Base-by-base conservation (phyloP, 2,329 filamentous ascomycete species). In the Arthrobotrys iridis region DNA sequence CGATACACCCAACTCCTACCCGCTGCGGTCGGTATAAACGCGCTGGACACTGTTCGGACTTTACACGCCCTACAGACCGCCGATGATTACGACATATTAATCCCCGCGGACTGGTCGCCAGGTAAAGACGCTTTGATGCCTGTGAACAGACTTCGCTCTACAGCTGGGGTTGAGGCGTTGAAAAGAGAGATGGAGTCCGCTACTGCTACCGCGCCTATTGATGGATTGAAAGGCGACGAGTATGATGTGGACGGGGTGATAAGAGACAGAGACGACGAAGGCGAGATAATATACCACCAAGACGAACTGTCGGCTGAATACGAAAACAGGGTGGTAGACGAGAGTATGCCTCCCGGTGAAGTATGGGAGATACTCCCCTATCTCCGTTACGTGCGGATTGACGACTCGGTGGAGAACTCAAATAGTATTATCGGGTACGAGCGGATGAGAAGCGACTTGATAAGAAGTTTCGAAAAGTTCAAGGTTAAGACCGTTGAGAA, bases 361-460 rank as follows among this genome's bases (percentile, higher is more conserved):
- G 58, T 64, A 13, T 75, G 71, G 71, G 46, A 75, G 41, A 63
- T 75, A 11, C n/a, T 75, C 3, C 71, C 71, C 1, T 75, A 75
- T 18, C 24, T 75, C 8, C 48, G 62, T n/a, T 75, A 75, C 35
- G 71, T 75, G 4, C 45, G 71, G 13, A 75, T 75, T 13, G 71
- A 75, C 18, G 63, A 75, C 26, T 22, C 63, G 15, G 71, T 75
- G n/a, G 71, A 75, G 2, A 75, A 75, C 41, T 68, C 71, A 10
- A 65, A 64, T 4, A 68, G 63, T 10, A 59, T 75, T 30, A 75
- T 75, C 13, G 71, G 71, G n/a, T 75, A 75, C 13, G 71, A 75
- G 41, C 63, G 63, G 30, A 75, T 75, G 71, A 52, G 41, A 13
- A 67, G 55, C 2, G 71, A 75, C 30, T 11, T 75, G n/a, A 33